phyloP scores from a whole-genome alignment of 495 filamentous ascomycete species.

The Xylaria telfairii region DNA sequence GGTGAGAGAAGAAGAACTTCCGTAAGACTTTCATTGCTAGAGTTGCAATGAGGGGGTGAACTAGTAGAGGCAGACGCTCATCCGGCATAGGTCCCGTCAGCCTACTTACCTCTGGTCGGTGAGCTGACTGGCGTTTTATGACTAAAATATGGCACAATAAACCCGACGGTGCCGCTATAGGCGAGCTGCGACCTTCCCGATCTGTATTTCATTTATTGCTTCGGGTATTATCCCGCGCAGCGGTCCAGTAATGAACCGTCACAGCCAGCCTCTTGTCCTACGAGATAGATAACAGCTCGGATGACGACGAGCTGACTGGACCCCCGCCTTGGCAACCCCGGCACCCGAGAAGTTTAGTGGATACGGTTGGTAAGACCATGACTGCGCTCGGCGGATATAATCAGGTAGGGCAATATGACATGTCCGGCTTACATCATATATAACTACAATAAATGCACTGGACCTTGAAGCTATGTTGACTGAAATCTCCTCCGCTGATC shows the following conservation, averaged over 20 bases:
- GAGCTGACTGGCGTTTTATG: conserved; percentile 4
- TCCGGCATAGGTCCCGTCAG: background rate
- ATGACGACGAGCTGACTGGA: conserved; percentile 14
- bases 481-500: background rate
- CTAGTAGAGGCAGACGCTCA: background rate
- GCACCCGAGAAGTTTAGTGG: background rate
- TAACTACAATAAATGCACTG: conserved; percentile 1
- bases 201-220: background rate
- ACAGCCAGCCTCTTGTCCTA: background rate
- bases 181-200: conserved; percentile 16
- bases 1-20: background rate
- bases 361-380: background rate
- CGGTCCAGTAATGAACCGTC: background rate
- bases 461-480: background rate
- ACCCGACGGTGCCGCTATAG: background rate
- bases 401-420: background rate
- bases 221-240: background rate
- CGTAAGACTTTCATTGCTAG: background rate
- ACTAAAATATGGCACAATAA: background rate
- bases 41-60: background rate
- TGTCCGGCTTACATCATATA: background rate
- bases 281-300: conserved; percentile 11
- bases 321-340: conserved; percentile 14
- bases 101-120: background rate
- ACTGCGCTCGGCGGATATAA: background rate